These are phyloP conservation scores for Poteriospumella lacustris DNA, from an alignment of 108 stramenopile species.

Conservation along the genomic window DNA sequence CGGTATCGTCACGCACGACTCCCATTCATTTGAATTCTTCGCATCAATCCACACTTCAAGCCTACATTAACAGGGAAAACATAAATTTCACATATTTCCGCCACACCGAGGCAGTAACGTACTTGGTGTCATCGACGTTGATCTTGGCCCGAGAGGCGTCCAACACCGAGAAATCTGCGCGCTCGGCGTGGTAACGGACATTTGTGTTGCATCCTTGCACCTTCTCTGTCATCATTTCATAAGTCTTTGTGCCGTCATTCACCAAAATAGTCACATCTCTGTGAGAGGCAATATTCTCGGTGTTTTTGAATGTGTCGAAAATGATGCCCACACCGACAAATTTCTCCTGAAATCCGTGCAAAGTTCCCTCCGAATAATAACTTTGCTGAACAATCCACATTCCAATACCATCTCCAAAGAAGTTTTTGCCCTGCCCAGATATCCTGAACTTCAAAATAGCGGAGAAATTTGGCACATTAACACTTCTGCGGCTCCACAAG, in stretches of 20 bases:
- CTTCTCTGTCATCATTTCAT: neutral
- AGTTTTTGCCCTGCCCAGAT: constrained; percentile 42
- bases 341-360: constrained; percentile 45
- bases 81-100: too few relatives aligned
- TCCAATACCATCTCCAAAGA: constrained; percentile 58
- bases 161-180: constrained; percentile 48
- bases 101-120: too few relatives aligned
- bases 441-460: constrained; percentile 50
- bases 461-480: constrained; percentile 33
- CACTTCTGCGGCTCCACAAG: constrained; percentile 35
- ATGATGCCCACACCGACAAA: constrained; percentile 54
- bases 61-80: too few relatives aligned
- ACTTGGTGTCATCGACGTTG: neutral
- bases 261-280: constrained; percentile 54
- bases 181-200: constrained; percentile 53
- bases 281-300: constrained; percentile 41
- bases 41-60: constrained; percentile 37
- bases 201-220: constrained; percentile 41
- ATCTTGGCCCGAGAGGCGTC: constrained; percentile 35
- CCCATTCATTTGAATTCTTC: constrained; percentile 31
- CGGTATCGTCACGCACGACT: neutral
- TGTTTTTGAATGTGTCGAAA: constrained; percentile 59
- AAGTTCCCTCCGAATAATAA: constrained; percentile 30
- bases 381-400: constrained; percentile 36
- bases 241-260: constrained; percentile 40